Evolutionary conservation across 352 stramenopile genomes (phyloP), one percentile per base, ranked within the genome.

Genomic region (Pythium dissimile): DNA sequence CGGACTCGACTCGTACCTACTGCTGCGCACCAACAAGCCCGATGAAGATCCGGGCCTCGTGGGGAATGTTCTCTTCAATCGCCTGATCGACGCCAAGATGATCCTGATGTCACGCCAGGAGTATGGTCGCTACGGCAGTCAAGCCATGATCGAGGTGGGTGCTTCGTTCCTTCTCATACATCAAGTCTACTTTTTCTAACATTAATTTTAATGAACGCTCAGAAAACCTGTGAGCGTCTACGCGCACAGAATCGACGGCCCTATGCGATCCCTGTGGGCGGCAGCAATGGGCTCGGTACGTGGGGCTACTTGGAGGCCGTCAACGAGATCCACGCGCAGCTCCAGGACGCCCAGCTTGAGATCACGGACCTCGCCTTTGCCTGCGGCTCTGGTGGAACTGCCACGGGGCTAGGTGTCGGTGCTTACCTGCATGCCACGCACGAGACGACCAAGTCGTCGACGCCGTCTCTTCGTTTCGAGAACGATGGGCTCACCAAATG

Each of bases 271-370:
- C 86, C 86, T 9, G 82, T 95, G 2, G 86, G 86, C 21, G 94
- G 94, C 5, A 97, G 88, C 62, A 98, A 97, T 73, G 91, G 77
- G 8, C 53, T 98, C 15, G 94, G 94, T 26, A 97, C 81, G 35
- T 98, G 89, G 89, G 94, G 94, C 4, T 98, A 98, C 64, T 81
- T 98, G 32, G 67, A 98, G 60, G 90, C 75, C 8, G 88, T 97
- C 11, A 78, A 97, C 46, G 94, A 98, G 75, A 77, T 94, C 37
- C 73, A 90, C 46, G 75, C 84, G 28, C 84, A 94, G 58, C 54
- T 91, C 8, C 54, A 87, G 66, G 66, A 82, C 10, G 43, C 73
- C 20, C 59, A 85, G 1, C 51, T 94, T 1, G 54, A 72, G 20
- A 74, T 92, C 46, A 86, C 81, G 12, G 84, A 95, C 49, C 58